Conservation (phyloP, 2,329 filamentous ascomycete species). For the Claviceps pazoutovae region DNA sequence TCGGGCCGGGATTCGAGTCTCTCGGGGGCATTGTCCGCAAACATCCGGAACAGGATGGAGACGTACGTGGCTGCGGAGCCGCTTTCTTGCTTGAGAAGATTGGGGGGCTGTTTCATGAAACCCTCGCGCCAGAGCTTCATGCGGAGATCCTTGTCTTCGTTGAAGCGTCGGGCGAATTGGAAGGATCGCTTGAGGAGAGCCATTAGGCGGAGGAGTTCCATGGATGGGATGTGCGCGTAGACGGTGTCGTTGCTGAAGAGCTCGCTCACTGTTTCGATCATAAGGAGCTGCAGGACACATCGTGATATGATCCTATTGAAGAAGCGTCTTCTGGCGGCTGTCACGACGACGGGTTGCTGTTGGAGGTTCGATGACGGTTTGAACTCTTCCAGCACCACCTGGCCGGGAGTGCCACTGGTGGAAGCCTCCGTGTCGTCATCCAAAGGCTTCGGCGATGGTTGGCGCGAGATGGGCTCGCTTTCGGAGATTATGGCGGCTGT, state of each 20-base stretch:
- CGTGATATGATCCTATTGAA: conserved; percentile 99
- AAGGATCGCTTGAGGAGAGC: conserved; percentile 87
- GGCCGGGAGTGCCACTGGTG: conserved; percentile 20
- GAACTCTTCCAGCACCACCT: conserved; percentile 65
- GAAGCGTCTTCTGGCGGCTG: conserved; percentile 80
- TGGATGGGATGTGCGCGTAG: conserved; percentile 81
- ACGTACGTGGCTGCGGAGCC: conserved; percentile 91
- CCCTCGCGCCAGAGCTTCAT: conserved; percentile 93
- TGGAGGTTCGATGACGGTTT: conserved; percentile 62
- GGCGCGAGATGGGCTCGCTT: conserved; percentile 18
- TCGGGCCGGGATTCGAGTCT: conserved; percentile 64
- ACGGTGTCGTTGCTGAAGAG: conserved; percentile 95
- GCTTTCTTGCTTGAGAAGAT: conserved; percentile 91
- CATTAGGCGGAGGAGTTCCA: conserved; percentile 86
- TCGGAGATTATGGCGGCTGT: conserved; percentile 12
- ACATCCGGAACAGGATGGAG: conserved; percentile 93
- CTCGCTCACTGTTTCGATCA: conserved; percentile 99
- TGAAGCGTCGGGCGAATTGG: conserved; percentile 93
- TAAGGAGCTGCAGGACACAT: conserved; percentile 90
- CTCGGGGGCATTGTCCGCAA: conserved; percentile 75
- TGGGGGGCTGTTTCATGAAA: conserved; percentile 99
- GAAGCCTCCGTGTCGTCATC: conserved; percentile 21
- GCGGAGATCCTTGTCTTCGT: conserved; percentile 88
- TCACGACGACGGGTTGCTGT: conserved; percentile 83
- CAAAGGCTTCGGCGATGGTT: conserved; percentile 14